Conservation (phyloP, 2,329 filamentous ascomycete species). For the Lachnellula occidentalis region DNA sequence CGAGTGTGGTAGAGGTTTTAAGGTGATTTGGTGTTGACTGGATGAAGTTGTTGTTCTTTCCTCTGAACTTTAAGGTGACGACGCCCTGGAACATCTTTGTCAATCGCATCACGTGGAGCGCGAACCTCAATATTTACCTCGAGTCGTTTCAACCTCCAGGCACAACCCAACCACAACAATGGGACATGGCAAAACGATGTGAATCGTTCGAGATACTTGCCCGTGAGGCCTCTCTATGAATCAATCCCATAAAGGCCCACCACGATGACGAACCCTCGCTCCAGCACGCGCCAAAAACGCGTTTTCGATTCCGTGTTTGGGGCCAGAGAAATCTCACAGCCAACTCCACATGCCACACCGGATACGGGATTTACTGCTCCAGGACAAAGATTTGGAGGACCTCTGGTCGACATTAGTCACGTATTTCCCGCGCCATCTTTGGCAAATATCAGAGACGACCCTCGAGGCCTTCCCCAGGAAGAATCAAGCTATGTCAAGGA, state of each 20-base stretch:
- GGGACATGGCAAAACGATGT: background rate
- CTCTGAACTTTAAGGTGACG: background rate
- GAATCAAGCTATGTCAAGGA: slow-evolving; percentile 21
- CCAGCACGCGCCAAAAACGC: slow-evolving; percentile 19
- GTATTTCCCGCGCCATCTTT: background rate
- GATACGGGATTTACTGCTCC: slow-evolving; percentile 19
- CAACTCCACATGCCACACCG: slow-evolving; percentile 27
- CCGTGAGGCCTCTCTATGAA: background rate
- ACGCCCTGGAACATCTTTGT: background rate
- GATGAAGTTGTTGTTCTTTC: no score
- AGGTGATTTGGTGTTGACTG: no score
- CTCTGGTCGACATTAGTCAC: slow-evolving; percentile 3
- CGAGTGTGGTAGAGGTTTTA: no score
- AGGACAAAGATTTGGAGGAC: slow-evolving; percentile 24
- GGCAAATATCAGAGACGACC: slow-evolving; percentile 3
- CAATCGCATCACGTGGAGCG: background rate
- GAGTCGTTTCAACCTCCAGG: background rate
- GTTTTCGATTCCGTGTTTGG: slow-evolving; percentile 31
- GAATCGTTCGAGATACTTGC: background rate
- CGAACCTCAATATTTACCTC: background rate
- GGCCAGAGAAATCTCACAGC: slow-evolving; percentile 22
- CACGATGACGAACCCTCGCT: background rate
- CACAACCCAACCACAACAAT: background rate
- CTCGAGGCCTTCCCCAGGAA: slow-evolving; percentile 1
- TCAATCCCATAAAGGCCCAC: background rate